These are phyloP conservation scores for Colletotrichum australisinense DNA, from an alignment of 2,329 filamentous ascomycete species.

Conservation along the genomic window DNA sequence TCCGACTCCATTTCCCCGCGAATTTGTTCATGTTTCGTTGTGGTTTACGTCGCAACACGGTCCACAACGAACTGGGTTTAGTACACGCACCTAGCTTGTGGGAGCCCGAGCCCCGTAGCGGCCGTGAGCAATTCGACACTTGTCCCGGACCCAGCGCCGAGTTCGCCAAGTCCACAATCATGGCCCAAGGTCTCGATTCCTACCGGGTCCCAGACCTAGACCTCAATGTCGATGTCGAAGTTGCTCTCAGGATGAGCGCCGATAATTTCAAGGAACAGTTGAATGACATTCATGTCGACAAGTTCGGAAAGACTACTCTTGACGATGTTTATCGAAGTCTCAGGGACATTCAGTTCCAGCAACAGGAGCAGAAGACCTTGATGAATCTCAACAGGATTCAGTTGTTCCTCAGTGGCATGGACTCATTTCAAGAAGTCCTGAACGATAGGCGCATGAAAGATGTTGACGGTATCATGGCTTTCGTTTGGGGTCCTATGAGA, in stretches of 20 bases:
- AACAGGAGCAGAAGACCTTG: slow-evolving; percentile 40
- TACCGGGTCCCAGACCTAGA: background rate
- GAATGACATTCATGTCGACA: slow-evolving; percentile 30
- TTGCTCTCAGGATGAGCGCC: slow-evolving; percentile 17
- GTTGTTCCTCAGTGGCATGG: slow-evolving; percentile 39
- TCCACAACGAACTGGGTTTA: background rate
- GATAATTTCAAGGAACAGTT: slow-evolving; percentile 35
- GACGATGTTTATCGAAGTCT: slow-evolving; percentile 39
- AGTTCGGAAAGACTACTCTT: slow-evolving; percentile 36
- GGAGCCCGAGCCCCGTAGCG: background rate
- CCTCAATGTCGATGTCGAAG: slow-evolving; percentile 3
- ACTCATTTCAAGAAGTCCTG: slow-evolving; percentile 34
- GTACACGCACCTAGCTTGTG: background rate
- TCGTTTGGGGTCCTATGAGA: slow-evolving; percentile 45
- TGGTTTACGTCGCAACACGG: background rate
- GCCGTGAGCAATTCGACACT: background rate
- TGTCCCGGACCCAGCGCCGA: background rate
- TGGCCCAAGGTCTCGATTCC: slow-evolving; percentile 5
- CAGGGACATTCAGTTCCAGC: slow-evolving; percentile 40
- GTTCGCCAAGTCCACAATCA: background rate
- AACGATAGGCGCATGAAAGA: background rate
- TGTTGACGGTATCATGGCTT: slow-evolving; percentile 37
- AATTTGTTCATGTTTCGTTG: background rate
- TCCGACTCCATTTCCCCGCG: background rate
- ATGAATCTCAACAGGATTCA: slow-evolving; percentile 43